Percentiles rank a stretch among this genome's conserved stretches.
Conservation (phyloP, 768 basidiomycete species). For the Multifurca ochricompacta region DNA sequence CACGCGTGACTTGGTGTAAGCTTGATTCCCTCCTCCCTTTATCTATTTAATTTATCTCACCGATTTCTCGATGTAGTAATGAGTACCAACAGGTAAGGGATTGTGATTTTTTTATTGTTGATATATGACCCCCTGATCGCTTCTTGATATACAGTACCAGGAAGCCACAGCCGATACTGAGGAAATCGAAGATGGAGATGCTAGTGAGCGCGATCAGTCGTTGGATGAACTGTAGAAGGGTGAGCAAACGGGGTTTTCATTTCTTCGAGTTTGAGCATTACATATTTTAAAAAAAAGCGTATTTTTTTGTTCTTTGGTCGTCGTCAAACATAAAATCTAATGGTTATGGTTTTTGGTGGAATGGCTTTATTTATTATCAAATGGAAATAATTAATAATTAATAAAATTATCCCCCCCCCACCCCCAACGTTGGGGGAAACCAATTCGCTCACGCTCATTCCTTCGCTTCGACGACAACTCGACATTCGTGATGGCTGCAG, state of each 20-base stretch:
- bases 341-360: no score
- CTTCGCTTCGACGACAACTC: background rate
- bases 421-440: no score
- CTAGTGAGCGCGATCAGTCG: constrained; percentile 8
- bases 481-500: constrained; percentile 33
- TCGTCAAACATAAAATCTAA: no score
- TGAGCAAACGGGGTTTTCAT: background rate
- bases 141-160: constrained; percentile 15
- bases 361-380: no score
- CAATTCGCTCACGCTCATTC: background rate
- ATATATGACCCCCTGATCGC: background rate
- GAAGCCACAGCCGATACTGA: constrained; percentile 20
- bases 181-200: constrained; percentile 11
- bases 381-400: constrained; percentile 9
- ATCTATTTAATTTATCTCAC: constrained; percentile 10
- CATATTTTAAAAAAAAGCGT: background rate
- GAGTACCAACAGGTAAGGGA: constrained; percentile 81
- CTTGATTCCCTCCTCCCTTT: constrained; percentile 18
- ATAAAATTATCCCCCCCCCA: background rate
- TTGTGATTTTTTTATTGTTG: background rate
- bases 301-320: background rate
- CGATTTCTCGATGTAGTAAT: constrained; percentile 38
- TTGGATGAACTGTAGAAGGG: background rate
- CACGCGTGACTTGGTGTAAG: constrained; percentile 71
- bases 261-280: background rate